Base-by-base conservation (phyloP, 306 rosid species). In the Gleditsia sinensis region DNA sequence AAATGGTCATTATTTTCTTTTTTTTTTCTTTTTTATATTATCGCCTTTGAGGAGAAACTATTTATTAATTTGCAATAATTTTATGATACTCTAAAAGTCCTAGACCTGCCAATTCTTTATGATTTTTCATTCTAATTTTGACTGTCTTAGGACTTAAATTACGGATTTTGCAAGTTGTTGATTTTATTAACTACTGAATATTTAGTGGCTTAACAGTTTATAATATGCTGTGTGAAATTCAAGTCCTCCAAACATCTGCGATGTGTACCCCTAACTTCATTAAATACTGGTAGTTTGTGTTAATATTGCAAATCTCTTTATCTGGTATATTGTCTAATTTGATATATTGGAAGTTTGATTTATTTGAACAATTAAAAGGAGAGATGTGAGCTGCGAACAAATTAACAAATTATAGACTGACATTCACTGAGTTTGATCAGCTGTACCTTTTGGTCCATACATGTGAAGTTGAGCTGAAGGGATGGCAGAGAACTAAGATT, bases 381-480 rank as follows among this genome's bases (percentile, higher is more conserved):
- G 57, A 39, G 28, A 68, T 59, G 14, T 49, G 40, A 39, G 45
- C 13, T 34, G 17, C 34, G 56, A 68, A 67, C 75, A 59, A 71
- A 74, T 20, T 70, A 71, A 77, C 70, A 57, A 74, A 75, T 65
- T 75, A 45, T n/a, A 27, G 68, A 84, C 68, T 78, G 37, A 81
- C 60, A 71, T 78, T 72, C 21, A 30, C 64, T 28, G 61, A 28
- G 64, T 77, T 75, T 64, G 68, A 34, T 81, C 81, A 91, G 98
- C 92, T 93, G 55, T 93, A 91, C 79, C 88, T 93, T 71, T 86
- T 91, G 86, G 93, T 93, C 73, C 96, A 93, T 87, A 75, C 88
- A 59, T 82, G 81, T 77, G 88, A 79, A 80, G 87, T 84, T 65
- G 89, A 84, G 87, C 63, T 68, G 77, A 76, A 86, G 76, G 91